phyloP scores from a whole-genome alignment of 257 asterid species.

The Capsicum chinense region DNA sequence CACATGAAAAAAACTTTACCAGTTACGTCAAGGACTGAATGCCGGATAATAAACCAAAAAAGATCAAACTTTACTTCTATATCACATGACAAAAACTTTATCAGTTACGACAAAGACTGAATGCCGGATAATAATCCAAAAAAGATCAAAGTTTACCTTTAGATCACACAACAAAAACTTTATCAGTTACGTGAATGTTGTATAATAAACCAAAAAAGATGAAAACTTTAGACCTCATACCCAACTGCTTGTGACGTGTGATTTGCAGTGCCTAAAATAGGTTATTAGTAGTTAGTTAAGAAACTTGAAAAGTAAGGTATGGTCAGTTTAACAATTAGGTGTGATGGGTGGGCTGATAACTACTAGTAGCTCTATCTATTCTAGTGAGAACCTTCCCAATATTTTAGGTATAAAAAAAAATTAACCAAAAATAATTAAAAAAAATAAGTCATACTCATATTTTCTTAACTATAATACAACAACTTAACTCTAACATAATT shows the following conservation, averaged over 20 bases:
- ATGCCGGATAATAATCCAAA: background rate
- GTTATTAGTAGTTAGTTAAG: conserved; percentile 40
- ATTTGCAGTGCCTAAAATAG: conserved; percentile 36
- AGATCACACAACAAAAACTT: background rate
- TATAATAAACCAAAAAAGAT: background rate
- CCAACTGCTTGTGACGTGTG: conserved; percentile 41
- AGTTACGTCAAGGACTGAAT: rapidly evolving
- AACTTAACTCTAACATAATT: background rate
- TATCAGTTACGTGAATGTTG: background rate
- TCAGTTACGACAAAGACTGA: rapidly evolving
- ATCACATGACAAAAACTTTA: background rate
- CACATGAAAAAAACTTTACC: background rate
- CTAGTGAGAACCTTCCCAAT: conserved; percentile 1
- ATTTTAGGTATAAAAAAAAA: background rate
- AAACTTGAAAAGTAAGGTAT: conserved; percentile 40
- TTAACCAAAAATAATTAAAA: background rate
- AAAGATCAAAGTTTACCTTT: background rate
- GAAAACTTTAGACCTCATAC: conserved; percentile 24
- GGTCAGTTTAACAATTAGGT: conserved; percentile 52
- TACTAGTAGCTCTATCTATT: conserved; percentile 33
- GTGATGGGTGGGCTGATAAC: conserved; percentile 44
- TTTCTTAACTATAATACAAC: conserved; percentile 12
- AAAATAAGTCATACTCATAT: background rate
- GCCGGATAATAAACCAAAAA: background rate
- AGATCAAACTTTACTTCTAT: background rate